Evolutionary conservation across 306 rosid genomes (phyloP).

Genomic region (Vigna mungo): DNA sequence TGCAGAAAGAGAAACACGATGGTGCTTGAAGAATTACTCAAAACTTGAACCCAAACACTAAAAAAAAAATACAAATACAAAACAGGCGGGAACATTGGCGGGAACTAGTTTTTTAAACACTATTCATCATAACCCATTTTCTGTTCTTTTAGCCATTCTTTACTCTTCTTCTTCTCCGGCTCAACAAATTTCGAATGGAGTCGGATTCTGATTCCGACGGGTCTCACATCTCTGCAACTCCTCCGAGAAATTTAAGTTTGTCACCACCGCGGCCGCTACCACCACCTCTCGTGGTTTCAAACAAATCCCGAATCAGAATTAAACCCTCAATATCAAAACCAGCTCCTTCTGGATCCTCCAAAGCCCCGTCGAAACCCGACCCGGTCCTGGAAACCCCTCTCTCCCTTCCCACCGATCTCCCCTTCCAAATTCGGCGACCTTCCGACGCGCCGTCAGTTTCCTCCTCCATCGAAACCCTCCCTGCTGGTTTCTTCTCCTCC

Average conservation of each 20-base stretch:
- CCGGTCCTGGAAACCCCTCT: constrained; percentile 23
- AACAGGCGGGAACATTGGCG: constrained; percentile 43
- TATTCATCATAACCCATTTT: neutral
- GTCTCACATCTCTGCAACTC: constrained; percentile 90
- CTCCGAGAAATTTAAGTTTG: constrained; percentile 66
- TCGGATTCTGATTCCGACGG: constrained; percentile 81
- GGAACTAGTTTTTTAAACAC: neutral
- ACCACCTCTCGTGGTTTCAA: constrained; percentile 41
- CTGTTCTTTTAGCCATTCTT: neutral
- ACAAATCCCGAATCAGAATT: constrained; percentile 37
- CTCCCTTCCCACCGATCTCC: constrained; percentile 46
- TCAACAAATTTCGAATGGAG: constrained; percentile 44
- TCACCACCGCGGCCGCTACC: constrained; percentile 35
- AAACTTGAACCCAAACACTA: neutral
- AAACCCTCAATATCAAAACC: constrained; percentile 54
- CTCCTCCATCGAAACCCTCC: constrained; percentile 62
- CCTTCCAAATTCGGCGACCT: constrained; percentile 69
- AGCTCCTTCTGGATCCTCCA: constrained; percentile 38
- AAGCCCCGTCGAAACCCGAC: constrained; percentile 3
- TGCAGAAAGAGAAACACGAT: too few species aligned
- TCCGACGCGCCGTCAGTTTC: constrained; percentile 53
- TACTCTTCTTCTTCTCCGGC: neutral
- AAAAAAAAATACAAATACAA: neutral
- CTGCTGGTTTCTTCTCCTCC: constrained; percentile 67
- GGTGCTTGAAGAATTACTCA: neutral